Percentiles rank a stretch among this genome's conserved stretches.
phyloP scores from a whole-genome alignment of 495 filamentous ascomycete genomes.

The Penicillium simplicissimum region DNA sequence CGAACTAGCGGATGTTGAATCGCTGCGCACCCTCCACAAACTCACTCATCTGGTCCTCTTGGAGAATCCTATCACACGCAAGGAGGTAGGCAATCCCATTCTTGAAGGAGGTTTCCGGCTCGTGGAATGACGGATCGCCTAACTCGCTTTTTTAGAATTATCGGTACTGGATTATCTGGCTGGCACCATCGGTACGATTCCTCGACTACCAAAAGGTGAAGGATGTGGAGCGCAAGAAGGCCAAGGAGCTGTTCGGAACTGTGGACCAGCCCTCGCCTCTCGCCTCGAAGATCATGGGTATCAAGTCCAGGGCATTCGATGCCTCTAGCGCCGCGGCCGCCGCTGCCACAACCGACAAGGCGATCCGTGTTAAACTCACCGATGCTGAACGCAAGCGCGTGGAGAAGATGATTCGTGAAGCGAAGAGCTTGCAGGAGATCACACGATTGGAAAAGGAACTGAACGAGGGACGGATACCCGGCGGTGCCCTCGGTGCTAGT shows the following conservation, averaged over 20 bases:
- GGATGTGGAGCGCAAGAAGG: constrained; percentile 73
- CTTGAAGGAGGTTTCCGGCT: too few species aligned
- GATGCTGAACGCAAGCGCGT: constrained; percentile 69
- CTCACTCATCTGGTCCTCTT: constrained; percentile 79
- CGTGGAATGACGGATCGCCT: not conserved
- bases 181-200: constrained; percentile 80
- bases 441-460: constrained; percentile 79
- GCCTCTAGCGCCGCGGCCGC: constrained; percentile 51
- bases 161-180: constrained; percentile 88
- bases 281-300: constrained; percentile 84
- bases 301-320: constrained; percentile 83
- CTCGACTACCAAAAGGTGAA: constrained; percentile 93
- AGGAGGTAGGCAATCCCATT: constrained; percentile 66
- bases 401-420: constrained; percentile 74
- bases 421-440: constrained; percentile 85
- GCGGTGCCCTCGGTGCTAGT: constrained; percentile 54
- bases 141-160: constrained; percentile 66
- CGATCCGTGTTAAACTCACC: constrained; percentile 68
- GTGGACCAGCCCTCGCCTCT: constrained; percentile 72
- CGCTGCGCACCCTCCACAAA: constrained; percentile 64
- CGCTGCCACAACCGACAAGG: constrained; percentile 55
- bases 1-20: constrained; percentile 85
- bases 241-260: constrained; percentile 81
- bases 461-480: constrained; percentile 80
- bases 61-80: constrained; percentile 87